Percentiles rank a stretch among this genome's conserved stretches.
Evolutionary conservation across 495 filamentous ascomycete genomes (phyloP).

Genomic region (Trichoderma asperelloides): DNA sequence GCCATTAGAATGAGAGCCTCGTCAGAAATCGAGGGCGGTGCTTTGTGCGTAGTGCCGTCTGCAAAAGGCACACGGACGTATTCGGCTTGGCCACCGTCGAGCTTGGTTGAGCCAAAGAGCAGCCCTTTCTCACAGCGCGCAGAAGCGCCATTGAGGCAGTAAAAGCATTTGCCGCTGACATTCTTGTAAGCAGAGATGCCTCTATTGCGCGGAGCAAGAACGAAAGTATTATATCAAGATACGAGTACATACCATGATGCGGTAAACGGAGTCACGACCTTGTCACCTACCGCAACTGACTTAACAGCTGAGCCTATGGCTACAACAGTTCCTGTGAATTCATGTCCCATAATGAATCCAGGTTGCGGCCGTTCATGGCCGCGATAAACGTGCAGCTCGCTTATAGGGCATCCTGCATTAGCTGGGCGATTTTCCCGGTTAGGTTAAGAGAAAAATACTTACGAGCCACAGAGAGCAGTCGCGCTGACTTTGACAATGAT

Average conservation of each 20-base stretch:
- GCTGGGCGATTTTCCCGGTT: constrained; percentile 1
- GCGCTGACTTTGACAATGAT: constrained; percentile 78
- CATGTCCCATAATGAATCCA: constrained; percentile 56
- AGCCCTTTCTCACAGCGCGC: constrained; percentile 69
- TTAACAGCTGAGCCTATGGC: constrained; percentile 60
- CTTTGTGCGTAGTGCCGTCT: constrained; percentile 70
- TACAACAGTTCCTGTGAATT: constrained; percentile 73
- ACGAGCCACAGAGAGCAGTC: constrained; percentile 89
- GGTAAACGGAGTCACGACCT: constrained; percentile 77
- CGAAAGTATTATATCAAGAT: constrained; percentile 8
- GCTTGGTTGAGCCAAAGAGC: constrained; percentile 62
- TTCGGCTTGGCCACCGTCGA: constrained; percentile 88
- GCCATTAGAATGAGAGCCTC: constrained; percentile 82
- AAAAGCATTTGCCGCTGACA: constrained; percentile 72
- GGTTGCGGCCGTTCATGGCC: constrained; percentile 56
- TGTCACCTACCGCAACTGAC: constrained; percentile 64
- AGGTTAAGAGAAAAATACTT: constrained; percentile 23
- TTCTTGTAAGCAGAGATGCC: not conserved
- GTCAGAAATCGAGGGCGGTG: constrained; percentile 66
- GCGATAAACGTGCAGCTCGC: constrained; percentile 85
- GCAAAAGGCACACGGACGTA: constrained; percentile 82
- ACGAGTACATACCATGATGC: constrained; percentile 59
- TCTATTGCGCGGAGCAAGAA: not conserved
- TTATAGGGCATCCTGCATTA: constrained; percentile 22
- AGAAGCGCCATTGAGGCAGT: constrained; percentile 74